Base-by-base conservation (phyloP, 768 basidiomycete species). In the Suillus lakei region DNA sequence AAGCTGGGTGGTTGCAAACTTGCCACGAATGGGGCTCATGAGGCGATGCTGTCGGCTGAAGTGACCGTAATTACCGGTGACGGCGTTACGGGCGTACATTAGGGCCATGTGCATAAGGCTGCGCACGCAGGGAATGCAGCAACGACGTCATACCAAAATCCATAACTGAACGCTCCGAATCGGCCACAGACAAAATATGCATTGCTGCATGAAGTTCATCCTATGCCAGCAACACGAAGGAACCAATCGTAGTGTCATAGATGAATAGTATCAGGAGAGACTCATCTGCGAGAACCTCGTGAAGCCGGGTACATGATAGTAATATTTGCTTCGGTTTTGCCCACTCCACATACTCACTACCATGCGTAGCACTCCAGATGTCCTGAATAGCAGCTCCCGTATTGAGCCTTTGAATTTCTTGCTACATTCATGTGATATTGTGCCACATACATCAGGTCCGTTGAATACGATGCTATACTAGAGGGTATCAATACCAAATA, bases 401-500 rank as follows among this genome's bases (percentile, higher is more conserved):
- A 5, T 21, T 10, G 12, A 23, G 36, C n/a, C 32, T 26, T 38
- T 26, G 36, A 54, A 32, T 54, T 32, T 54, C 30, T 54, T 32
- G 10, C 53, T 56, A 34, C 32, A 21, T 34, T 26, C 28, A 54
- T 54, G 32, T n/a, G 21, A 36, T 56, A 56, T 36, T 36, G 55
- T 56, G 36, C 36, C 34, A 58, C 23, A 58, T 56, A 56, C n/a
- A 38, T 26, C 56, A 28, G 15, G 34, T 58, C 56, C 56, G 36
- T 38, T 38, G 16, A 58, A 38, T 58, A 58, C 36, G 36, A 58
- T 38, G 36, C 56, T 58, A 58, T 36, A 58, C 56, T 58, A 39
- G 56, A 58, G 36, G 56, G 56, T 58, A 58, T 58, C 36, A 38
- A 38, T 58, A 26, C 39, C 23, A 1, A 38, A 26, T 39, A 39